Evolutionary conservation across 176 grass and related monocot genomes (phyloP).

Genomic region (Canna indica): DNA sequence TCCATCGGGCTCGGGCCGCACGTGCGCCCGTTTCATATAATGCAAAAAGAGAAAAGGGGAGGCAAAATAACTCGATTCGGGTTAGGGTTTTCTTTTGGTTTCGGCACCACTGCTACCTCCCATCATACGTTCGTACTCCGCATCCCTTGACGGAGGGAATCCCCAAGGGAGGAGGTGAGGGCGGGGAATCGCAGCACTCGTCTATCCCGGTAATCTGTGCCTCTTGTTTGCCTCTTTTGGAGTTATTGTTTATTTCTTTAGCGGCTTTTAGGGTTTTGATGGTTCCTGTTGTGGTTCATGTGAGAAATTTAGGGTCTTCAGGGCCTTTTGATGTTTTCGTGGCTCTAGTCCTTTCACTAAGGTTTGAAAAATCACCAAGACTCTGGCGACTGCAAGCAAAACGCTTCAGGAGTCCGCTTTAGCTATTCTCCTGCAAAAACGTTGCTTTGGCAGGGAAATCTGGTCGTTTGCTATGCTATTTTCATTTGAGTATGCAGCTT

Average conservation of each 20-base stretch:
- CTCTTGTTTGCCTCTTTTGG: not conserved
- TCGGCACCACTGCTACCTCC: not conserved
- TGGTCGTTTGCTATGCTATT: not conserved
- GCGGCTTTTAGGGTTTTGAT: not conserved
- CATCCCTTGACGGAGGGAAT: not conserved
- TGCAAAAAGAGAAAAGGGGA: not conserved
- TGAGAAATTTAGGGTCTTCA: not conserved
- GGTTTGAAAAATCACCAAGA: constrained; percentile 2
- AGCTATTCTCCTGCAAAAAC: not conserved
- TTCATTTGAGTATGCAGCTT: not conserved
- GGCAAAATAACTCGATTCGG: not conserved
- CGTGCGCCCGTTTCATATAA: not conserved
- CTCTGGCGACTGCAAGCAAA: not conserved
- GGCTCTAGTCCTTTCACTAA: not conserved
- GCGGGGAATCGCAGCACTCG: not conserved
- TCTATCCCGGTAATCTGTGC: not conserved
- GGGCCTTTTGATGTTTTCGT: not conserved
- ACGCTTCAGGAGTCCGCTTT: not conserved
- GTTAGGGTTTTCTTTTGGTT: constrained; percentile 9
- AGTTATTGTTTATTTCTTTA: not conserved
- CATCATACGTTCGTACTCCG: not conserved
- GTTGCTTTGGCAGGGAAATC: not conserved
- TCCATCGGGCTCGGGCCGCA: not conserved
- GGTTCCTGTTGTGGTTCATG: not conserved
- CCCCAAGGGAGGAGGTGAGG: not conserved